Evolutionary conservation across 2,329 filamentous ascomycete genomes (phyloP), one percentile per base, ranked within the genome.

Genomic region (Zarea fungicola): DNA sequence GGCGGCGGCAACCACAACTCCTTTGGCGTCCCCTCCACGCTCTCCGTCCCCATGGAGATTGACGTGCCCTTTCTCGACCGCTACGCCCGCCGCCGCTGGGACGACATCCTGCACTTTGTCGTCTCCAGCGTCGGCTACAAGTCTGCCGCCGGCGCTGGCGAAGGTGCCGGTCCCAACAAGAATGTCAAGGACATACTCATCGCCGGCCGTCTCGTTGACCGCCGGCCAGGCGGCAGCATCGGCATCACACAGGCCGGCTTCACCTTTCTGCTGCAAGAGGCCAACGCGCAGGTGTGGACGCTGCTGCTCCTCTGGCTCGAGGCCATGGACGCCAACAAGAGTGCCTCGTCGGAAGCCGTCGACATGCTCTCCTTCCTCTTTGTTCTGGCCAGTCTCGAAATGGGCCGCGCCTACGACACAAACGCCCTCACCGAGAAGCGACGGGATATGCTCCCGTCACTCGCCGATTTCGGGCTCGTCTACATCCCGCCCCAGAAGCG

Each of bases 301-400:
- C 75, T 99, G 40, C 76, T 99, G 29, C 85, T 99, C 25, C 83
- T 96, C 26, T 99, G 96, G 76, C 83, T 99, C 43, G 88, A 95
- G 57, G 87, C 89, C 53, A 86, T 87, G 37, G 85, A 89, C 58
- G 68, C 65, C 13, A 65, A 68, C 42, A 64, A 65, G 37, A 61
- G 76, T 60, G 73, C 87, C 14, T 79, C 80, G 26, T 85, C 96
- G 76, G 89, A 96, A 56, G 84, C 87, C 51, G 90, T 96, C 41
- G 93, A 99, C 62, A 91, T 97, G 64, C 81, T 99, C 6, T 91
- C 89, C 6, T 99, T 99, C 65, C 82, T 99, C 57, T 97, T 99
- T 67, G 87, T 96, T 62, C 83, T 99, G 23, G 92, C 92, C 39
- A 95, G 87, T 45, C 81, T 97, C 51, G 91, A 97, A 63, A 83